Percentiles rank a stretch among this genome's conserved stretches.
phyloP scores from a whole-genome alignment of 2,329 filamentous ascomycete species.

The Fusarium mexicanum region DNA sequence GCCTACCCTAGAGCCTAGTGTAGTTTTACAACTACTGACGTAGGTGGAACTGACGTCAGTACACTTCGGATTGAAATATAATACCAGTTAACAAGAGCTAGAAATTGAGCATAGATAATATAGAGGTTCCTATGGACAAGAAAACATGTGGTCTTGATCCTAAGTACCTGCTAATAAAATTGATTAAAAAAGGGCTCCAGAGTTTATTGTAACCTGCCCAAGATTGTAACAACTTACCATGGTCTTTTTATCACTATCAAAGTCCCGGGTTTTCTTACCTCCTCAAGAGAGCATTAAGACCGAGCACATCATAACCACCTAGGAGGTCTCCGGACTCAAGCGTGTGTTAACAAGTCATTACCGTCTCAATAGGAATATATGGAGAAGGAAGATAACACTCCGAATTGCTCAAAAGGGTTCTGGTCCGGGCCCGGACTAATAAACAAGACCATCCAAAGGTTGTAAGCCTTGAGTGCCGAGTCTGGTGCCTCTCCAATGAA shows the following conservation, averaged over 20 bases:
- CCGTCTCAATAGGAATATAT: slow-evolving; percentile 16
- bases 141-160: neutral
- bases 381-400: slow-evolving; percentile 14
- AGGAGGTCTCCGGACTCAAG: neutral
- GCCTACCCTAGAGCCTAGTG: slow-evolving; percentile 1
- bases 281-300: neutral
- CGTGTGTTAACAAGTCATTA: neutral
- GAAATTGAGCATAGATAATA: neutral
- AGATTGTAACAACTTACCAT: neutral
- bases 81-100: neutral
- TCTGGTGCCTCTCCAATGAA: neutral
- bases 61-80: neutral
- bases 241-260: neutral
- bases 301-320: neutral
- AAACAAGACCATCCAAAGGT: neutral
- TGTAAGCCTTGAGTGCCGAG: slow-evolving; percentile 1
- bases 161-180: neutral
- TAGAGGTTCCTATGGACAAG: neutral
- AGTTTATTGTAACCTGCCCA: neutral
- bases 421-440: neutral
- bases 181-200: neutral
- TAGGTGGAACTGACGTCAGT: slow-evolving; percentile 32
- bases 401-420: slow-evolving; percentile 26
- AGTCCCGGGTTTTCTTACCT: neutral
- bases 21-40: slow-evolving; percentile 7